Base-by-base conservation (phyloP, 2,329 filamentous ascomycete species). In the Ophiosphaerella korrae region DNA sequence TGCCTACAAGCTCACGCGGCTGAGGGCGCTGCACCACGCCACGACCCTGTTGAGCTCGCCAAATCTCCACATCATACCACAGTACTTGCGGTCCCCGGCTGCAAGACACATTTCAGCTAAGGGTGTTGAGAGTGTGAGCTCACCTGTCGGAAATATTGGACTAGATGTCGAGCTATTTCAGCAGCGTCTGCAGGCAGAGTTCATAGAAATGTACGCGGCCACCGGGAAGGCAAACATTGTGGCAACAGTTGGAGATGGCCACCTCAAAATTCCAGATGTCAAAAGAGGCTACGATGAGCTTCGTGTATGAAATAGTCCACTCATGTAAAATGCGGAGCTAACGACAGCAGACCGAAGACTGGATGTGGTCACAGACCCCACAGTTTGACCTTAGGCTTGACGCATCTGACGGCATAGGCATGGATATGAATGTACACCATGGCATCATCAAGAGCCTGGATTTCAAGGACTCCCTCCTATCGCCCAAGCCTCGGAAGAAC, bases 91-190 rank as follows among this genome's bases (percentile, higher is more conserved):
- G 18, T 92, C 90, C n/a, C 90, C 92, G 0, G 90, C 88, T 0
- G 87, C 86, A 60, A 80, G 81, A 0, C 92, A 84, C 67, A 87
- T 97, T 66, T 85, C 85, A 55, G 90, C 90, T 0, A 87, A 88
- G 53, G 94, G 94, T 0, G 92, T 97, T 1, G 91, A 94, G 63
- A 97, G 93, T 70, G 92, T 97, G 37, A 87, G 90, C 55, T 96
- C 91, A 41, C 85, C 86, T 0, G 88, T 97, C 9, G 82, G 84
- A 7, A 99, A 97, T 74, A 85, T 96, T 1, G 83, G 84, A 3
- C 71, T 90, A 1, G 76, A 70, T 12, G 74, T 80, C 33, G 63
- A 71, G 13, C 65, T 74, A 32, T 81, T 82, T 37, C 74, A 77
- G 42, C 48, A 62, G 16, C 66, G 67, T 1, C 78, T 84, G 32